Conservation (phyloP, 345 rosid genomes). For the Carallia brachiata region DNA sequence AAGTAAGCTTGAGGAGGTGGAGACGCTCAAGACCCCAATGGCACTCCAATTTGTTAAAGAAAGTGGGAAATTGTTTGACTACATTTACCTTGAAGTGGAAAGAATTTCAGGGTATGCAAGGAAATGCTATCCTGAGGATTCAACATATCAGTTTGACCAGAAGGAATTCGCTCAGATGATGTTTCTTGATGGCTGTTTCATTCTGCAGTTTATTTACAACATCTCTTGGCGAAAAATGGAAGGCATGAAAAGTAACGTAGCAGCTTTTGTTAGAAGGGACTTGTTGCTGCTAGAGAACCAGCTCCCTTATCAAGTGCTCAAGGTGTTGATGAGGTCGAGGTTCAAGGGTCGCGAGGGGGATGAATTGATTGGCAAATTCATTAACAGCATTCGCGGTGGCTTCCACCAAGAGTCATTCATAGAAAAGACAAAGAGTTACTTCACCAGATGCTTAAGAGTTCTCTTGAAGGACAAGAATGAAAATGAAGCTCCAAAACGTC, state of each 20-base stretch:
- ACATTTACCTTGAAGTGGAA: background rate
- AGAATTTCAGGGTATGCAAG: background rate
- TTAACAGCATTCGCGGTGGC: background rate
- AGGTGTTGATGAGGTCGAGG: background rate
- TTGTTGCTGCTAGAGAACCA: slow-evolving; percentile 32
- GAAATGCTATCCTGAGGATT: background rate
- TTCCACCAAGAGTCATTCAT: background rate
- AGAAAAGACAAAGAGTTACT: background rate
- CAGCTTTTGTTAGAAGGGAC: slow-evolving; percentile 9
- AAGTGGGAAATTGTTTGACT: background rate
- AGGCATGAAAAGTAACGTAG: background rate
- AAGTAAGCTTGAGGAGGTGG: background rate
- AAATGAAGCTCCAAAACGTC: too few species aligned
- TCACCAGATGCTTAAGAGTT: too few species aligned
- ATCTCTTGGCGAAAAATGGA: background rate
- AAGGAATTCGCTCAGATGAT: background rate
- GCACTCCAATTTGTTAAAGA: background rate
- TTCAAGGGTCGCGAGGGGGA: too few species aligned
- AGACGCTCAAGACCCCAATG: slow-evolving; percentile 1
- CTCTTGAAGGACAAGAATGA: too few species aligned
- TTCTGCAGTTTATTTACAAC: background rate
- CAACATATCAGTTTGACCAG: background rate
- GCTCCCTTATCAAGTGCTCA: slow-evolving; percentile 22
- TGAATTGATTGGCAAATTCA: background rate
- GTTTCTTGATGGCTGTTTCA: slow-evolving; percentile 7